Evolutionary conservation across 352 stramenopile species (phyloP), one percentile per base, ranked within the genome.

Genomic region (Globisporangium sylvaticum): DNA sequence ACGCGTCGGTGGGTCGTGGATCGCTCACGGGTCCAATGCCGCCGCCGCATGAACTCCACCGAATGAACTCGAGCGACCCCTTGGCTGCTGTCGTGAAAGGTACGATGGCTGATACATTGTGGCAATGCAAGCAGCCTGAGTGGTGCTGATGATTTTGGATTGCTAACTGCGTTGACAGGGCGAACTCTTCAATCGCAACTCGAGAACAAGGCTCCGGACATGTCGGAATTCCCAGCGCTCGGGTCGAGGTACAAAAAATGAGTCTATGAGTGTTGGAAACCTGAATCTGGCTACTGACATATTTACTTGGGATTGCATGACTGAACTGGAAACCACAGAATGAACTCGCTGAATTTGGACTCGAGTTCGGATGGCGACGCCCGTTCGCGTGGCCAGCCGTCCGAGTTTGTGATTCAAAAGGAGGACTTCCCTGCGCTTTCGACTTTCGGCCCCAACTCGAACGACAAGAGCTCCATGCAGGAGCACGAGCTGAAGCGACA

Each of bases 361-460:
- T 61, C 77, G 32, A 77, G 69, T 25, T 71, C 55, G n/a, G 68
- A 72, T 8, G 62, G 66, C 7, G 67, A 72, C 37, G 70, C 79
- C 52, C 75, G 79, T 0, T 72, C 79, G 65, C 76, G 81, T 2
- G 71, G 77, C 8, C 81, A 82, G 48, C 77, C 75, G 31, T 89
- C 87, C 8, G 87, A 95, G 69, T 95, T 95, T 77, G 78, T 90
- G 32, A 93, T 95, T 60, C 87, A 95, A 68, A 95, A 95, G 62
- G 87, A 95, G 58, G 87, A 95, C 37, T 95, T 95, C 59, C 87
- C 87, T 12, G 87, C 87, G 24, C 74, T 95, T 3, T 92, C 84
- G n/a, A 81, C 86, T 4, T 91, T 95, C 69, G 73, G 66, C 2
- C 39, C 64, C 9, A 73, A 66, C 25, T 73, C 65, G 29, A 81